Percentiles rank a stretch among this genome's conserved stretches.
Evolutionary conservation across 2,329 filamentous ascomycete species (phyloP).

Genomic region (Epicoccum sorghinum): DNA sequence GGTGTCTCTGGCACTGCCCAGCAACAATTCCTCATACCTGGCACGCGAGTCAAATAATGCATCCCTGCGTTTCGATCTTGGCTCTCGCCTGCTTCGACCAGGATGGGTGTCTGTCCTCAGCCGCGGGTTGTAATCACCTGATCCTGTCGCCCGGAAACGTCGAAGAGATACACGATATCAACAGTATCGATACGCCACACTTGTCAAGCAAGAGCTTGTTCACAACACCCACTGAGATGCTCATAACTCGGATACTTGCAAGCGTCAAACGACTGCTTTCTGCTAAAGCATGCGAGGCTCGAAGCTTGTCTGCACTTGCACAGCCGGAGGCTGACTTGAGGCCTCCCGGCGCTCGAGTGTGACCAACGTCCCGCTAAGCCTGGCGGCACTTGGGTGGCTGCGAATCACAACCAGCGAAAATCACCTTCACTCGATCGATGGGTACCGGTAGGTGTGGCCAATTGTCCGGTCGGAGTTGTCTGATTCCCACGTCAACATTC

Average conservation of each 20-base stretch:
- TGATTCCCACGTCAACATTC: neutral
- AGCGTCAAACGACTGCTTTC: slow-evolving; percentile 25
- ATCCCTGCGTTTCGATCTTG: neutral
- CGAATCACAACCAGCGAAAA: neutral
- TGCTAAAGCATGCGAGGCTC: slow-evolving; percentile 26
- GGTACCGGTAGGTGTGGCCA: neutral
- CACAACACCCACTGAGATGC: neutral
- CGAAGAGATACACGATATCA: slow-evolving; percentile 6
- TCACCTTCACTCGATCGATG: neutral
- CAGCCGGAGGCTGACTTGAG: slow-evolving; percentile 4
- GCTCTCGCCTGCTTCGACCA: slow-evolving; percentile 1
- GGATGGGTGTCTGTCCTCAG: neutral
- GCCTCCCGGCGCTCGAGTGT: neutral
- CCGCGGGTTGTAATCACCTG: slow-evolving; percentile 1
- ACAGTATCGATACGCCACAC: neutral
- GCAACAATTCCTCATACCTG: neutral
- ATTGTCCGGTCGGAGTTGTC: slow-evolving; percentile 9
- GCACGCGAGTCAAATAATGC: neutral
- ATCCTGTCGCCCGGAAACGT: slow-evolving; percentile 1
- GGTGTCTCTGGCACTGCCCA: neutral
- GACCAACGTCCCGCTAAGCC: slow-evolving; percentile 9
- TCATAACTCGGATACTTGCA: neutral
- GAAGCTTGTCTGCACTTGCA: slow-evolving; percentile 7
- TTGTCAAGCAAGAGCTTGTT: neutral
- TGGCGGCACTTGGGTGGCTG: slow-evolving; percentile 2